These are phyloP conservation scores for Skeletonema marinoi DNA, from an alignment of 108 stramenopile genomes.

Conservation along the genomic window DNA sequence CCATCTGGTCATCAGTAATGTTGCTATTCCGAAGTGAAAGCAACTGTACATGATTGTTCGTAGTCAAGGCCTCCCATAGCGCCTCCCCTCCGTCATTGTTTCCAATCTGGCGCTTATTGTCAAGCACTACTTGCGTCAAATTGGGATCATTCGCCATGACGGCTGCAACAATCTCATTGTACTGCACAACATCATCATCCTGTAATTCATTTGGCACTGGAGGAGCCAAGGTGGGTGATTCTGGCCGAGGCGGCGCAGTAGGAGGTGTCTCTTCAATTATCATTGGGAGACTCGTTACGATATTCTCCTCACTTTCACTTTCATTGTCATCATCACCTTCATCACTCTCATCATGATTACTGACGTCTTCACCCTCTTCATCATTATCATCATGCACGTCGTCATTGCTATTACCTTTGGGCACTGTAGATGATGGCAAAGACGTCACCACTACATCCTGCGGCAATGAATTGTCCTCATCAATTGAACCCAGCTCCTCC, in stretches of 20 bases:
- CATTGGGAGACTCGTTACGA: no score
- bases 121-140: slow-evolving; percentile 23
- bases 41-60: slow-evolving; percentile 7
- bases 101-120: slow-evolving; percentile 9
- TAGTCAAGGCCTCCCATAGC: slow-evolving; percentile 24
- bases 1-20: slow-evolving; percentile 21
- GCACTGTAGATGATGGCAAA: neutral
- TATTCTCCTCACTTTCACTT: neutral
- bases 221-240: neutral
- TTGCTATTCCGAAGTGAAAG: slow-evolving; percentile 33
- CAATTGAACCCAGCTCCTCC: neutral
- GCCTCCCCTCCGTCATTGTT: slow-evolving; percentile 15
- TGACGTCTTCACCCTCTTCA: neutral
- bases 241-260: neutral
- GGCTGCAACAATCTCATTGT: slow-evolving; percentile 16
- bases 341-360: neutral
- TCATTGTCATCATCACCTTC: no score
- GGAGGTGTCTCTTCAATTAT: neutral
- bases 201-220: neutral
- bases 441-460: neutral
- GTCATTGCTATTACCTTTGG: neutral
- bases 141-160: slow-evolving; percentile 20
- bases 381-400: neutral
- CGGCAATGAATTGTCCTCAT: slow-evolving; percentile 5
- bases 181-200: neutral